phyloP scores from a whole-genome alignment of 2,329 filamentous ascomycete genomes.

The Colletotrichum costaricense region DNA sequence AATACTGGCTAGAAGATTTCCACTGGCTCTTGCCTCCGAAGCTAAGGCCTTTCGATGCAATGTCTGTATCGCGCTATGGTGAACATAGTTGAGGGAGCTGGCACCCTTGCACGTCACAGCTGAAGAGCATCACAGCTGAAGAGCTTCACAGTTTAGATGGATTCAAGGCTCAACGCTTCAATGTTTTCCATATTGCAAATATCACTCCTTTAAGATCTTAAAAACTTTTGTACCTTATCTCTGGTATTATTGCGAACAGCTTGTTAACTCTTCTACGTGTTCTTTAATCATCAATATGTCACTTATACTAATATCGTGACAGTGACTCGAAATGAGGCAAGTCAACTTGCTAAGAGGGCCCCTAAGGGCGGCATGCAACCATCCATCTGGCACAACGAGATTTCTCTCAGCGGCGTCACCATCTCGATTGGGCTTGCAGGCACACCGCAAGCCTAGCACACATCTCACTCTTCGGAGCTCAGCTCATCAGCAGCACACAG shows the following conservation, averaged over 20 bases:
- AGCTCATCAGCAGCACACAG: background rate
- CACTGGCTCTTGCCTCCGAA: background rate
- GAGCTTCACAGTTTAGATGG: background rate
- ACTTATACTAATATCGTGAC: background rate
- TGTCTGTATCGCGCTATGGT: background rate
- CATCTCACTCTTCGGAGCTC: background rate
- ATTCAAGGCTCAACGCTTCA: background rate
- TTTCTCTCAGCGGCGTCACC: background rate
- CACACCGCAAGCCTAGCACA: conserved; percentile 9
- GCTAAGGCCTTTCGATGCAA: background rate
- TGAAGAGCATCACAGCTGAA: background rate
- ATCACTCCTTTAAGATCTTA: accelerated
- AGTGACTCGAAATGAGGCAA: conserved; percentile 23
- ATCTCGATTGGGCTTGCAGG: background rate
- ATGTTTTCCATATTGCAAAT: background rate
- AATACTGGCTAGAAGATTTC: background rate
- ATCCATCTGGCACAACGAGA: background rate
- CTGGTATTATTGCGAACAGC: background rate
- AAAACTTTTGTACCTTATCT: background rate
- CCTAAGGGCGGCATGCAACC: background rate
- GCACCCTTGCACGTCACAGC: background rate
- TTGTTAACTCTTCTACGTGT: background rate
- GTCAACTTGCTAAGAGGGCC: conserved; percentile 15
- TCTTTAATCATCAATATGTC: background rate
- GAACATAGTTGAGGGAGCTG: background rate